These are phyloP conservation scores for Cladochytrium tenue DNA, from an alignment of 371 early-diverging fungal species.

Conservation along the genomic window DNA sequence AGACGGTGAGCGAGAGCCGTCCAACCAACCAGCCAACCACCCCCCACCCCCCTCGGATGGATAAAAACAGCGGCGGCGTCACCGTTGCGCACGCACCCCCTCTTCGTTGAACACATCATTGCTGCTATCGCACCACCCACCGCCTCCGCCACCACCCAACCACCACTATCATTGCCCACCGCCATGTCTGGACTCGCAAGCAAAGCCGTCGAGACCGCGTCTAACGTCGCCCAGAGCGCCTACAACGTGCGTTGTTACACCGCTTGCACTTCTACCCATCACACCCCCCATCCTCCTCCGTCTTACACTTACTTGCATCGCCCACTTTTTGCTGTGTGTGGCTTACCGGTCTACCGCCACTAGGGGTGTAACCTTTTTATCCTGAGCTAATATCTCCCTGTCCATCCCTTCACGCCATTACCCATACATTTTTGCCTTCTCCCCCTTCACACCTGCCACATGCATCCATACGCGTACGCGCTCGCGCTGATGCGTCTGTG, in stretches of 20 bases:
- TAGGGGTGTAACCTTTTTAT: not conserved
- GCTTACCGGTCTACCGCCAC: not conserved
- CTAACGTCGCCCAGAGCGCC: constrained; percentile 3
- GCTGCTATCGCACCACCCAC: too few relatives aligned
- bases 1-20: too few relatives aligned
- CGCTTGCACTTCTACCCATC: too few relatives aligned
- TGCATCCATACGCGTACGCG: not conserved
- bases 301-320: not conserved
- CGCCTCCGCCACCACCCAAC: too few relatives aligned
- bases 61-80: too few relatives aligned
- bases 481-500: too few relatives aligned
- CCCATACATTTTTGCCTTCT: not conserved
- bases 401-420: not conserved
- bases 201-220: constrained; percentile 15
- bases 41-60: too few relatives aligned
- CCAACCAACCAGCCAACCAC: too few relatives aligned
- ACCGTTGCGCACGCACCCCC: too few relatives aligned
- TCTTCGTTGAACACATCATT: too few relatives aligned
- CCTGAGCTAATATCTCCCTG: not conserved
- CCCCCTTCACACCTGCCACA: not conserved
- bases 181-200: not conserved
- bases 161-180: too few relatives aligned
- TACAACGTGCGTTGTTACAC: not conserved
- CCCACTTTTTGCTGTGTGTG: not conserved
- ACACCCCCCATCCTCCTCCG: not conserved